Base-by-base conservation (phyloP, 140 eudicot species). In the Senecio squalidus region DNA sequence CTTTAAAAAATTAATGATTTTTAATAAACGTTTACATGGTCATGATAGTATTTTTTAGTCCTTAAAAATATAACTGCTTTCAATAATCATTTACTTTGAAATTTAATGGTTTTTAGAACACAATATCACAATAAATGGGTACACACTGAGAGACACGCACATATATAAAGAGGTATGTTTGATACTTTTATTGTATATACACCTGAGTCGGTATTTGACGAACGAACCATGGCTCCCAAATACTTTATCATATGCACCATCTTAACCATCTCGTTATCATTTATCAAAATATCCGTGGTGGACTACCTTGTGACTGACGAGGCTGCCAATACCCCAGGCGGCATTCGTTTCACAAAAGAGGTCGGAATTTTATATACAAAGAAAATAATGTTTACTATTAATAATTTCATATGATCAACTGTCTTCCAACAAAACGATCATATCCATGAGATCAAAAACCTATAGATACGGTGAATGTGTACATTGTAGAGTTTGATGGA, bases 341-440 rank as follows among this genome's bases (percentile, higher is more conserved):
- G 69, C 20, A 8, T 4, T 9, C 27, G 43, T 4, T 69, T 60
- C 34, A 31, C 46, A 2, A 8, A 27, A 2, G 41, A 55, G 40
- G 47, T 76, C 15, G 75, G 78, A 6, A 21, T 72, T 4, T 61
- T 72, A 1, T 67, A 55, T 49, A 72, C 79, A 6, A 13, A 18
- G 41, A 7, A 61, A 39, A 18, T 51, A 18, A 67, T 77, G 79
- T 27, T 20, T 1, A 62, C 27, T 0, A 40, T 51, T 31, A 72
- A 30, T 28, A 4, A 40, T 3, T 72, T 55, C 60, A 26, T 77
- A 13, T 60, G 61, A 67, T n/a, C 41, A 4, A 18, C 27, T n/a
- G n/a, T n/a, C 20, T 60, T 70, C 4, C 28, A 61, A 21, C 76
- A 77, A 31, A 43, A 25, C 45, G 10, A 18, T 1, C 55, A n/a